These are phyloP conservation scores for Capsella bursapastoris DNA, from an alignment of 345 rosid genomes.

Conservation along the genomic window DNA sequence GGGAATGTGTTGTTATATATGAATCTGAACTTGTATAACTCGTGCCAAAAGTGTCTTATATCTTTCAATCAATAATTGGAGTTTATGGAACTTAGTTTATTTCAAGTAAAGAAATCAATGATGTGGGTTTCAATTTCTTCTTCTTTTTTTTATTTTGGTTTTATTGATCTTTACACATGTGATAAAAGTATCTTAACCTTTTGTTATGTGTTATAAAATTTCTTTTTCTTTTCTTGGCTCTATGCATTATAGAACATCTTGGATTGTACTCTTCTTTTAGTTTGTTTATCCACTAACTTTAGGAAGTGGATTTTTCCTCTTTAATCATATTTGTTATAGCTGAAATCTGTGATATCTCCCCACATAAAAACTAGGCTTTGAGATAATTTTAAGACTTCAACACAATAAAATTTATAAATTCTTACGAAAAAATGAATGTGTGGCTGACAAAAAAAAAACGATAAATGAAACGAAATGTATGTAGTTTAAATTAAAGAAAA, in stretches of 20 bases:
- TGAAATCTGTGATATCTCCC: neutral
- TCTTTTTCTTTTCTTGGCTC: neutral
- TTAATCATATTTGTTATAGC: neutral
- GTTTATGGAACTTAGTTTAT: slow-evolving; percentile 37
- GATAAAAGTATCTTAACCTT: slow-evolving; percentile 36
- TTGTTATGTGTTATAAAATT: neutral
- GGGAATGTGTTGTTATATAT: neutral
- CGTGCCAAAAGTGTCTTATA: slow-evolving; percentile 8
- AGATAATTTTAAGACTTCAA: neutral
- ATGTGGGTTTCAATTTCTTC: slow-evolving; percentile 47
- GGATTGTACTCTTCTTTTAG: neutral
- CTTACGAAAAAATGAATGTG: neutral
- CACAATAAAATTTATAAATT: neutral
- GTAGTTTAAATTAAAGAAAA: neutral
- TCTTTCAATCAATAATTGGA: slow-evolving; percentile 49
- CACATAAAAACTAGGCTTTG: neutral
- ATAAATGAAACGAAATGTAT: neutral
- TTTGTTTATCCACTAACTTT: slow-evolving; percentile 21
- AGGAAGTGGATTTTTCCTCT: slow-evolving; percentile 58
- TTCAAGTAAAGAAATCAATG: slow-evolving; percentile 51
- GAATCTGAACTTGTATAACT: slow-evolving; percentile 1
- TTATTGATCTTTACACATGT: slow-evolving; percentile 50
- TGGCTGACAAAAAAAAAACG: neutral
- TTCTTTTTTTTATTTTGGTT: slow-evolving; percentile 48
- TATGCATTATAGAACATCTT: neutral